Evolutionary conservation across 164 flowering plant species (phyloP).

Genomic region (Tetrastigma voinierianum): DNA sequence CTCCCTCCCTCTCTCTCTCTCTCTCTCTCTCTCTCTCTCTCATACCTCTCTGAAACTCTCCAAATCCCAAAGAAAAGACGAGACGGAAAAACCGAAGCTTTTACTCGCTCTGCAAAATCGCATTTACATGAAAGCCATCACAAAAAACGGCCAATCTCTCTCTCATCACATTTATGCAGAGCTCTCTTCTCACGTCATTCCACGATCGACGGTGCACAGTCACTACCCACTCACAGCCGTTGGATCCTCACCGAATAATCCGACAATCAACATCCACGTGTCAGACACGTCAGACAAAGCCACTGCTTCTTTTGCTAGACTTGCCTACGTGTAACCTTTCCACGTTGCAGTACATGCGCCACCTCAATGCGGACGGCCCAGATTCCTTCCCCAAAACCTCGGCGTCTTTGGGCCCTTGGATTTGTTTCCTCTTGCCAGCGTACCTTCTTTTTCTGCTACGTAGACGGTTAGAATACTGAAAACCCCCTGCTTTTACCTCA

Average conservation of each 20-base stretch:
- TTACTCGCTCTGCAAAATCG: slow-evolving; percentile 12
- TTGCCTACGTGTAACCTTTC: slow-evolving; percentile 6
- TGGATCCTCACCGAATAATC: slow-evolving; percentile 6
- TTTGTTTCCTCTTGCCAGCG: neutral
- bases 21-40: slow-evolving; percentile 12
- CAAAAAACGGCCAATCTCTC: slow-evolving; percentile 12
- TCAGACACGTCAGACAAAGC: slow-evolving; percentile 25
- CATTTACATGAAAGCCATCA: slow-evolving; percentile 21
- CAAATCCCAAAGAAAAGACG: neutral
- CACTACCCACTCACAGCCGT: slow-evolving; percentile 10
- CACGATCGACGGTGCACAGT: slow-evolving; percentile 19
- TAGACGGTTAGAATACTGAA: slow-evolving; percentile 3
- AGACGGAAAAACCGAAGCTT: slow-evolving; percentile 34
- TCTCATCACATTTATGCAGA: slow-evolving; percentile 6
- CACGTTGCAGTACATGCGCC: neutral
- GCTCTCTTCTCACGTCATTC: slow-evolving; percentile 19
- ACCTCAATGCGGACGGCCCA: neutral
- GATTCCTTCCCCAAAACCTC: neutral
- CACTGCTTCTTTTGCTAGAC: neutral
- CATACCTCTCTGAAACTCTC: slow-evolving; percentile 4
- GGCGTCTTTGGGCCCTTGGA: neutral
- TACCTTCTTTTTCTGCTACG: neutral
- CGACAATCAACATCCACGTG: slow-evolving; percentile 17
- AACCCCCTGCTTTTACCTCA: neutral
- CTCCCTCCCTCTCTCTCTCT: slow-evolving; percentile 12